These are phyloP conservation scores for Fraxinus xanthoxyloides DNA, from an alignment of 305 asterid species.

Conservation along the genomic window DNA sequence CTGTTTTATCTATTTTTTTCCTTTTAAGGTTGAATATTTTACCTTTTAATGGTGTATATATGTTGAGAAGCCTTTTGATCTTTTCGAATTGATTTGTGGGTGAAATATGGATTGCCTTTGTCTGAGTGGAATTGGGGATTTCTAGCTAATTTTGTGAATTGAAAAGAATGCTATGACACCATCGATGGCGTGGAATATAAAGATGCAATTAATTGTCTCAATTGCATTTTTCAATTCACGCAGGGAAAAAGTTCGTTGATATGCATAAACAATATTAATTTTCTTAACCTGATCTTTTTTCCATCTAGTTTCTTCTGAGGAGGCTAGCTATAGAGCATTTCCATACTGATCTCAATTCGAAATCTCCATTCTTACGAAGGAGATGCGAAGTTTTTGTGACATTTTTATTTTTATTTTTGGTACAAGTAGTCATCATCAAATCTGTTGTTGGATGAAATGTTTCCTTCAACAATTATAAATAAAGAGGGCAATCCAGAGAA, in stretches of 20 bases:
- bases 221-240: not conserved
- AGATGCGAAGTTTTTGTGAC: not conserved
- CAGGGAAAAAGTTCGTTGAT: not conserved
- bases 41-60: not conserved
- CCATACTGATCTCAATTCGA: not conserved
- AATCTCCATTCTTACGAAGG: not conserved
- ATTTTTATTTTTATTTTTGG: too few species aligned
- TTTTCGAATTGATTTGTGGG: conserved; percentile 3
- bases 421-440: not conserved
- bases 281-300: not conserved
- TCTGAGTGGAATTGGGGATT: not conserved
- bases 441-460: not conserved
- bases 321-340: not conserved
- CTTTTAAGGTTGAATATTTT: not conserved
- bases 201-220: not conserved
- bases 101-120: not conserved
- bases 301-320: not conserved
- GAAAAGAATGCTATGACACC: not conserved
- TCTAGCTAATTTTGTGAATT: not conserved
- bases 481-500: not conserved
- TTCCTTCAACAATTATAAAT: not conserved
- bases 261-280: not conserved
- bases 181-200: not conserved
- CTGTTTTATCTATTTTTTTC: not conserved
- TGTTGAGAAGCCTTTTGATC: not conserved